Conservation (phyloP, 2,329 filamentous ascomycete genomes). For the Venturia pyrina region DNA sequence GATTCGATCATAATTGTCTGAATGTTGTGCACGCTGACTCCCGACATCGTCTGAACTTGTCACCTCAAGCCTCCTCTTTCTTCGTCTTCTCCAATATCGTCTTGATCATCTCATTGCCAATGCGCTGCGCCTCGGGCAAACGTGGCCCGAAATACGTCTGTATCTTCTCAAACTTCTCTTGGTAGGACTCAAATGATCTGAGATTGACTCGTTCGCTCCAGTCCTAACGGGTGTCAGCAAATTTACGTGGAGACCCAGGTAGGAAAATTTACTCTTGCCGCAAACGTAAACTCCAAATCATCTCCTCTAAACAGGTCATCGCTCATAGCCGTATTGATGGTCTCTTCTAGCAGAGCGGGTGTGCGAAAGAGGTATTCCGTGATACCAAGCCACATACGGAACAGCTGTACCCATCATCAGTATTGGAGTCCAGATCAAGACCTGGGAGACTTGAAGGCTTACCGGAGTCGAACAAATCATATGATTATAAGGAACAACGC, state of each 20-base stretch:
- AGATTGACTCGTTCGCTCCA: slow-evolving; percentile 92
- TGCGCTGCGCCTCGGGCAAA: slow-evolving; percentile 74
- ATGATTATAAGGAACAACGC: slow-evolving; percentile 94
- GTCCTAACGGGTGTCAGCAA: slow-evolving; percentile 37
- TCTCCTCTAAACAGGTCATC: slow-evolving; percentile 91
- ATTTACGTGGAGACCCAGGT: background rate
- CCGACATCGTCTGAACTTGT: background rate
- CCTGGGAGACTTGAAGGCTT: slow-evolving; percentile 21
- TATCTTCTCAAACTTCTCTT: slow-evolving; percentile 81
- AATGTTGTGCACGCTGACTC: background rate
- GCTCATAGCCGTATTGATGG: slow-evolving; percentile 73
- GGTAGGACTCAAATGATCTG: slow-evolving; percentile 87
- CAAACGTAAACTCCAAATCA: slow-evolving; percentile 96
- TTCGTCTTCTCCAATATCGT: slow-evolving; percentile 75
- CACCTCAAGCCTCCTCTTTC: background rate
- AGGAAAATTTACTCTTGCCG: slow-evolving; percentile 52
- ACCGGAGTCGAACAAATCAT: slow-evolving; percentile 97
- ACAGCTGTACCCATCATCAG: slow-evolving; percentile 44
- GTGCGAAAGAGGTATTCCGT: slow-evolving; percentile 92
- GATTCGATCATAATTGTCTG: background rate
- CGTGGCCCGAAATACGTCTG: slow-evolving; percentile 85
- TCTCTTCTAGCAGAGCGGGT: slow-evolving; percentile 67
- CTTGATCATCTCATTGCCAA: slow-evolving; percentile 96
- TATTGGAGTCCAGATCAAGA: background rate
- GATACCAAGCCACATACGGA: slow-evolving; percentile 94